A percentile compares a stretch with the other conserved stretches of the same genome.
Evolutionary conservation across 2,329 filamentous ascomycete species (phyloP).

Genomic region (Venturia pyrina): DNA sequence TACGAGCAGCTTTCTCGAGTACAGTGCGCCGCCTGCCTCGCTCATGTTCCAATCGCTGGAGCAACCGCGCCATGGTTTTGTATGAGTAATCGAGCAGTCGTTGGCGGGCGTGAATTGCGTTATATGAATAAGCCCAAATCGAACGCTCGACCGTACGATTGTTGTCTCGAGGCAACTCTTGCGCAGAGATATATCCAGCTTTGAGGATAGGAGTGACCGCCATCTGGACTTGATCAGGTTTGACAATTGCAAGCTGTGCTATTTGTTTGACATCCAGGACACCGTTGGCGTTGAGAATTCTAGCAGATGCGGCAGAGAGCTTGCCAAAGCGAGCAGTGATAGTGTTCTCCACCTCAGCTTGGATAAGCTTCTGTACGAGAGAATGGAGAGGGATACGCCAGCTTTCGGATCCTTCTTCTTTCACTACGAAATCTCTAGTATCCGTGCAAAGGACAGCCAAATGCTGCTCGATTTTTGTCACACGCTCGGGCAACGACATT

Average conservation of each 20-base stretch:
- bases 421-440: constrained; percentile 56
- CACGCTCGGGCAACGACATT: background rate
- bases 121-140: constrained; percentile 87
- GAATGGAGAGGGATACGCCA: constrained; percentile 80
- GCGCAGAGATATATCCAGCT: constrained; percentile 77
- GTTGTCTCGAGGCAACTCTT: constrained; percentile 87
- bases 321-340: constrained; percentile 69
- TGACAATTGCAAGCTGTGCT: constrained; percentile 69
- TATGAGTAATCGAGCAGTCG: constrained; percentile 73
- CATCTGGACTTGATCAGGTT: constrained; percentile 73
- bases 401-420: constrained; percentile 58
- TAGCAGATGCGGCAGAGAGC: constrained; percentile 69
- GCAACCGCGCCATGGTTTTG: constrained; percentile 75
- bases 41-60: constrained; percentile 73
- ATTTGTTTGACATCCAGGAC: constrained; percentile 93
- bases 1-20: constrained; percentile 71
- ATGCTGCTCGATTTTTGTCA: constrained; percentile 53
- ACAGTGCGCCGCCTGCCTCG: constrained; percentile 61
- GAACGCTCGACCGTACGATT: constrained; percentile 72
- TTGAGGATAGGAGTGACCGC: constrained; percentile 80
- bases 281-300: constrained; percentile 75
- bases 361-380: constrained; percentile 59
- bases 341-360: constrained; percentile 70
- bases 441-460: constrained; percentile 63
- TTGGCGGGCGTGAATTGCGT: constrained; percentile 59